Percentiles rank a stretch among this genome's conserved stretches.
phyloP scores from a whole-genome alignment of 441 rosid genomes.

The Theobroma grandiflorum region DNA sequence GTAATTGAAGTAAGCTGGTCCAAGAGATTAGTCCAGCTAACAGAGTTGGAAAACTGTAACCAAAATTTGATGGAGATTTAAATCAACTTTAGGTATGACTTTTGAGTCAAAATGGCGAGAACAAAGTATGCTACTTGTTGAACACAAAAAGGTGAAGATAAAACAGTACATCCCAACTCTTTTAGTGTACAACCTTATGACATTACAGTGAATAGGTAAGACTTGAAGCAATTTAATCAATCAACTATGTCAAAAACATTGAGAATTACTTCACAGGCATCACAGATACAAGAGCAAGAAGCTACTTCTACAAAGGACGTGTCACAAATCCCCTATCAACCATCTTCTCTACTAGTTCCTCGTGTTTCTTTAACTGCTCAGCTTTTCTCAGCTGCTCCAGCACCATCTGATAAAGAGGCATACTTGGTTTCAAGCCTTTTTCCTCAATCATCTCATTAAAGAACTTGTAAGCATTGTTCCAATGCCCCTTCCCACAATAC shows the following conservation, averaged over 20 bases:
- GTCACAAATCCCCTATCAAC: constrained; percentile 66
- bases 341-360: constrained; percentile 90
- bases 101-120: neutral
- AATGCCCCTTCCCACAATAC: constrained; percentile 94
- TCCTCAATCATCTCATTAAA: constrained; percentile 86
- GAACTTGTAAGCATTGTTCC: constrained; percentile 88
- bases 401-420: constrained; percentile 75
- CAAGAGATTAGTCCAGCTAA: neutral
- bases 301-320: constrained; percentile 53
- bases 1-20: neutral
- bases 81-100: neutral
- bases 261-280: neutral
- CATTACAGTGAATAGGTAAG: neutral
- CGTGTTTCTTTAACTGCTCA: constrained; percentile 87
- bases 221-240: neutral
- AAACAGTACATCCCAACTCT: neutral
- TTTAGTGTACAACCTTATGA: neutral
- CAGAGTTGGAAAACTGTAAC: neutral
- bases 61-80: neutral
- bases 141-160: neutral
- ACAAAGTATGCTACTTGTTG: neutral
- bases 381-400: constrained; percentile 75
- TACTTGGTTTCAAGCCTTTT: constrained; percentile 74
- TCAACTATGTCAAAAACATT: neutral
- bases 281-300: neutral